These are phyloP conservation scores for Neonectria neomacrospora DNA, from an alignment of 2,329 filamentous ascomycete species.

Conservation along the genomic window DNA sequence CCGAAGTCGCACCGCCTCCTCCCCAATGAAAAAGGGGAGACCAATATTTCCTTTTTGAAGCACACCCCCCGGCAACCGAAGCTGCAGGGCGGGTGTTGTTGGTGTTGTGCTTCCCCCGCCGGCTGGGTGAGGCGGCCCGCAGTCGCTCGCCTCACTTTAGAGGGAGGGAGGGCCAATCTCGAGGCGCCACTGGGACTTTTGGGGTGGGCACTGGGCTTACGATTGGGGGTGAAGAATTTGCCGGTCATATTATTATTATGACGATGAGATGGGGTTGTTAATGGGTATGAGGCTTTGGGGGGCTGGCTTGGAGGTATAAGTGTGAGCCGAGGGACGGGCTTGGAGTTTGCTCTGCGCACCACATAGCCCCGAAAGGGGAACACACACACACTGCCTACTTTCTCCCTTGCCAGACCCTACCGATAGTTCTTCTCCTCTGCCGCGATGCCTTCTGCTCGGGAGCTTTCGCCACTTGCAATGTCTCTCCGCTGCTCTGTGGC, in stretches of 20 bases:
- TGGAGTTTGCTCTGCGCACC: neutral
- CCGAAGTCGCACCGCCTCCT: neutral
- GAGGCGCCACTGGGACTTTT: neutral
- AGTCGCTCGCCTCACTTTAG: slow-evolving; percentile 8
- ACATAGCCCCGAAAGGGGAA: neutral
- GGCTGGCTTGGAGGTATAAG: neutral
- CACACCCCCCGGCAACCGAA: neutral
- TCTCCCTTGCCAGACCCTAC: too few species aligned
- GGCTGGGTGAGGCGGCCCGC: neutral
- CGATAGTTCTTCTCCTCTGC: neutral
- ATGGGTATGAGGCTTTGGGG: neutral
- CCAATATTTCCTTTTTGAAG: neutral
- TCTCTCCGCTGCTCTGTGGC: neutral
- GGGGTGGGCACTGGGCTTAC: neutral
- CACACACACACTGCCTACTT: neutral
- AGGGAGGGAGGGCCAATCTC: neutral
- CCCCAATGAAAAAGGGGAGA: too few species aligned
- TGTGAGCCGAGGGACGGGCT: neutral
- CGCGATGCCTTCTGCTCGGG: neutral
- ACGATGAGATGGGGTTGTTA: neutral
- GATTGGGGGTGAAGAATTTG: neutral
- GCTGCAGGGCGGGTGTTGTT: neutral
- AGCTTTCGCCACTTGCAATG: neutral
- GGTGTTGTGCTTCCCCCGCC: neutral
- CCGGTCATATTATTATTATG: neutral